phyloP scores from a whole-genome alignment of 2,329 filamentous ascomycete species.

The Colletotrichum viniferum region DNA sequence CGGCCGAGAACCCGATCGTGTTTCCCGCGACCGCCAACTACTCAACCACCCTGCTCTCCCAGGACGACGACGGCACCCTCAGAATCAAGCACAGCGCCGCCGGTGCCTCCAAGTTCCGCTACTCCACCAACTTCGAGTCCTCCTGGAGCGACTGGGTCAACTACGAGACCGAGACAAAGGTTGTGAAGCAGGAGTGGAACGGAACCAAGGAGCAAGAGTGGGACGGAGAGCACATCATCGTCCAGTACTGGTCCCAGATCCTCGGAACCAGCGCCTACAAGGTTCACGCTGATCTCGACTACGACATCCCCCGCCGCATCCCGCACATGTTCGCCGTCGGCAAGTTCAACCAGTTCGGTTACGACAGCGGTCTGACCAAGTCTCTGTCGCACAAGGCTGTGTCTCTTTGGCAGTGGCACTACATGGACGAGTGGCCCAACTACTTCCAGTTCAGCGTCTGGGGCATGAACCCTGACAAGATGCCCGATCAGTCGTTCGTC shows the following conservation, averaged over 20 bases:
- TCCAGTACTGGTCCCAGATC: conserved; percentile 68
- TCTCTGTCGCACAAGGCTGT: conserved; percentile 52
- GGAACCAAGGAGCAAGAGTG: conserved; percentile 62
- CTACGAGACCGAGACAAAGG: conserved; percentile 56
- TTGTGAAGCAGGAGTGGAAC: conserved; percentile 56
- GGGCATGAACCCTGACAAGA: conserved; percentile 68
- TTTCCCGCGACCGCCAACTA: conserved; percentile 28
- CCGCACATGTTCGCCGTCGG: conserved; percentile 69
- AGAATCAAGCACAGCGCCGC: conserved; percentile 59
- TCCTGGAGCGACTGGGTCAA: conserved; percentile 62
- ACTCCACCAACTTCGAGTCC: conserved; percentile 66
- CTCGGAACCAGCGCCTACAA: conserved; percentile 64
- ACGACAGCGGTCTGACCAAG: conserved; percentile 62
- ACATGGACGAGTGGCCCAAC: conserved; percentile 68
- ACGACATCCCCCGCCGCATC: conserved; percentile 51
- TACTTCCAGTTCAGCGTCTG: conserved; percentile 68
- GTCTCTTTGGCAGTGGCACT: conserved; percentile 61
- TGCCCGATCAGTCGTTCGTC: conserved; percentile 59
- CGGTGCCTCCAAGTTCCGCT: conserved; percentile 68
- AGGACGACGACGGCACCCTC: conserved; percentile 42
- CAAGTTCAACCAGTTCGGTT: conserved; percentile 67
- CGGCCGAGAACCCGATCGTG: conserved; percentile 11
- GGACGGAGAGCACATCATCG: conserved; percentile 64
- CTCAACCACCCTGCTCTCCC: conserved; percentile 53
- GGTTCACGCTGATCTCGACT: conserved; percentile 60